Evolutionary conservation across 2,329 filamentous ascomycete species (phyloP).

Genomic region (Diaporthe capsici): DNA sequence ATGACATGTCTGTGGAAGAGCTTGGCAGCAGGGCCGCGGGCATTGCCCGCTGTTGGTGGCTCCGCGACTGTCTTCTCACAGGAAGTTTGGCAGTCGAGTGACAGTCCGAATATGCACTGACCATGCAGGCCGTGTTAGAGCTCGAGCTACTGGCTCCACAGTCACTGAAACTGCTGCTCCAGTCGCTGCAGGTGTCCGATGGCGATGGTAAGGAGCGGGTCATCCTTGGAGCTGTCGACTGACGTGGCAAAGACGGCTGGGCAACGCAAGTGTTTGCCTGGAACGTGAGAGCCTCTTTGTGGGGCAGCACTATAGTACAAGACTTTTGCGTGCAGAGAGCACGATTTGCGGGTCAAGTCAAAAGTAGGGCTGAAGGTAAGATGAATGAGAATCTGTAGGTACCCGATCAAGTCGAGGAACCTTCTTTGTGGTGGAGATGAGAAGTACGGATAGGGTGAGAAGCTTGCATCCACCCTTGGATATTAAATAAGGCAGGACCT

Average conservation of each 20-base stretch:
- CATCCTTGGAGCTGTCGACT: constrained; percentile 9
- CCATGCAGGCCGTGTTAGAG: neutral
- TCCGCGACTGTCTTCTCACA: neutral
- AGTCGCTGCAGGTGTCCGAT: constrained; percentile 29
- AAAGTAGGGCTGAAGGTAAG: constrained; percentile 23
- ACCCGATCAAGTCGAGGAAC: constrained; percentile 18
- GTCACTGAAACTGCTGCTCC: constrained; percentile 30
- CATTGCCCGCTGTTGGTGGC: neutral
- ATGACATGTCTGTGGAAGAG: neutral
- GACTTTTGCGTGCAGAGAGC: constrained; percentile 14
- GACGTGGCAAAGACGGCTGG: constrained; percentile 12
- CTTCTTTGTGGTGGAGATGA: constrained; percentile 23
- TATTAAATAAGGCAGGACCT: constrained; percentile 18
- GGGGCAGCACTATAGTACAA: constrained; percentile 7
- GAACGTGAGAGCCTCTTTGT: neutral
- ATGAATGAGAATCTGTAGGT: constrained; percentile 20
- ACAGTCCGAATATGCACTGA: neutral
- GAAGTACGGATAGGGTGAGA: constrained; percentile 14
- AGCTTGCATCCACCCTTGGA: neutral
- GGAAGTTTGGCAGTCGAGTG: neutral
- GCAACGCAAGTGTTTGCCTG: neutral
- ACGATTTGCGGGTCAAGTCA: neutral
- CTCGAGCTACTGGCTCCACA: constrained; percentile 20
- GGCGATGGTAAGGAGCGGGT: constrained; percentile 23
- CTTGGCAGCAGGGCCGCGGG: neutral